These are phyloP conservation scores for Pseudogymnoascus pannorum DNA, from an alignment of 2,329 filamentous ascomycete species.

Conservation along the genomic window DNA sequence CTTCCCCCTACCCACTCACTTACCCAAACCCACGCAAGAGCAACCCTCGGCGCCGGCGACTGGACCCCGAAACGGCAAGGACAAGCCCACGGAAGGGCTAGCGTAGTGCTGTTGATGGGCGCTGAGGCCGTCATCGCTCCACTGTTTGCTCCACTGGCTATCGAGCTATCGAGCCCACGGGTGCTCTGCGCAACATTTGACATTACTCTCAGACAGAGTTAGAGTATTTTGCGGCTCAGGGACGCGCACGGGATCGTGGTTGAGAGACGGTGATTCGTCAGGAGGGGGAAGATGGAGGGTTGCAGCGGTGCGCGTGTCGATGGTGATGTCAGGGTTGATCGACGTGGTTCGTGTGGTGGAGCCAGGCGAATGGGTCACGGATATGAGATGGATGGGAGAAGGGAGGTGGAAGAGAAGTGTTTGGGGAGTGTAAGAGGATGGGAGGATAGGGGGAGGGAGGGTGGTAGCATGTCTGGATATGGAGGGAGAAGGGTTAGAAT, in stretches of 20 bases:
- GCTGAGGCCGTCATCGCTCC: neutral
- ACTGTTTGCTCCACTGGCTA: neutral
- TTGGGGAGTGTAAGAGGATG: neutral
- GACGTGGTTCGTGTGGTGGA: neutral
- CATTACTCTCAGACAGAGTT: constrained; percentile 6
- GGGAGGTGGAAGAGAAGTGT: neutral
- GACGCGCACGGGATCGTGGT: neutral
- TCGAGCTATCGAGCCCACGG: neutral
- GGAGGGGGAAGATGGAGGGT: neutral
- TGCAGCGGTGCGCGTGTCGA: neutral
- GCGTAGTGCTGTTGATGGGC: constrained; percentile 1
- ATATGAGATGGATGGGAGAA: neutral
- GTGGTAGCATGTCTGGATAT: neutral
- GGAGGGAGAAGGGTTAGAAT: neutral
- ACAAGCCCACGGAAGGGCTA: neutral
- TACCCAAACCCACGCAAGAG: no score
- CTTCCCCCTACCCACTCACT: constrained; percentile 7
- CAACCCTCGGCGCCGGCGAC: neutral
- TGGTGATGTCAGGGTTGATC: constrained; percentile 2
- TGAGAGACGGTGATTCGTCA: neutral
- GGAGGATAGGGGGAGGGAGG: neutral
- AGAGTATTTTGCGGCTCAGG: neutral
- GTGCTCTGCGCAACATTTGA: neutral
- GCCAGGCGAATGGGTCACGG: neutral
- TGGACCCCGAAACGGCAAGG: neutral